phyloP scores from a whole-genome alignment of 306 rosid genomes.

The Leucaena leucocephala region DNA sequence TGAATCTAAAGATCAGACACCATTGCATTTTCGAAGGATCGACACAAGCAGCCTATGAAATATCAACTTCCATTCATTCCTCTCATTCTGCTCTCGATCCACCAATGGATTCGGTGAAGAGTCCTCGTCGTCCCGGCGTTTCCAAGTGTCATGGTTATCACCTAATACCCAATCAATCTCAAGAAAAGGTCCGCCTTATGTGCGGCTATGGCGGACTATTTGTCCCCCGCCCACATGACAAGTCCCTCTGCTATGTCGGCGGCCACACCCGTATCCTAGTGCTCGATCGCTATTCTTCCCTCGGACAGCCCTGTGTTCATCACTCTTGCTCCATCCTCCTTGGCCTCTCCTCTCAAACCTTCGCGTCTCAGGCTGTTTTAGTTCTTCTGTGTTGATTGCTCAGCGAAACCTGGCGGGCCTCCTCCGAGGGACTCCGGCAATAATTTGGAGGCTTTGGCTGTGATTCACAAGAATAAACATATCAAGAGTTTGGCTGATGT shows the following conservation, averaged over 20 bases:
- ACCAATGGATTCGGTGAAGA: too few relatives aligned
- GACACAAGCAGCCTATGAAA: too few relatives aligned
- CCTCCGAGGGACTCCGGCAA: not conserved
- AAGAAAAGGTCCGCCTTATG: not conserved
- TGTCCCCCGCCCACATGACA: not conserved
- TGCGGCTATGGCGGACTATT: not conserved
- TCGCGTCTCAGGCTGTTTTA: not conserved
- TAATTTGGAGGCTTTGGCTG: not conserved
- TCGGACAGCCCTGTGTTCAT: not conserved
- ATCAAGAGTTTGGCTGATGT: not conserved
- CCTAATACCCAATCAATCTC: not conserved
- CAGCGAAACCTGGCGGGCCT: not conserved
- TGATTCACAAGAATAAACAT: not conserved
- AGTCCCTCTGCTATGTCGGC: not conserved
- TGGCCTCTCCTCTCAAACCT: not conserved
- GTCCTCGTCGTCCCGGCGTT: not conserved
- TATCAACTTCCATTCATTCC: too few relatives aligned
- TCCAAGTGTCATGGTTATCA: not conserved
- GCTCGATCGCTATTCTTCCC: not conserved
- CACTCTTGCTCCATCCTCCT: not conserved
- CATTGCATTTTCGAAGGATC: too few relatives aligned
- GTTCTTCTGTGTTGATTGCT: not conserved
- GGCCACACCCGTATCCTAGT: not conserved
- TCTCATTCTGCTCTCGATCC: too few relatives aligned
- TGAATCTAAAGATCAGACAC: too few relatives aligned